Percentiles rank a stretch among this genome's conserved stretches.
phyloP scores from a whole-genome alignment of 2,329 filamentous ascomycete species.

The Cordyceps pruinosa region DNA sequence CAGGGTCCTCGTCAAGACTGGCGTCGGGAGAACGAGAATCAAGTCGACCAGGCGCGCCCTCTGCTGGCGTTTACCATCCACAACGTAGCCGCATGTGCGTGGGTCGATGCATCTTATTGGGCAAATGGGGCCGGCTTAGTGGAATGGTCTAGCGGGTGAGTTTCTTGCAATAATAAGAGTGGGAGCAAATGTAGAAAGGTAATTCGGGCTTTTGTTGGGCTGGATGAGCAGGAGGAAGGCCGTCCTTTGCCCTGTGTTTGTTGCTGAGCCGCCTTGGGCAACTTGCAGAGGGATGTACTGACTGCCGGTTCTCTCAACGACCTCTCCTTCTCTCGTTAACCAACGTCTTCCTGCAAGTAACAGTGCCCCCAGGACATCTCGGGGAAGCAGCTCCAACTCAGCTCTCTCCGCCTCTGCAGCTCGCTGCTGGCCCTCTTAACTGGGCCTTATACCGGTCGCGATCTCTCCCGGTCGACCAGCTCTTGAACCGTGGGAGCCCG shows the following conservation, averaged over 20 bases:
- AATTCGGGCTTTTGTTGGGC: conserved; percentile 4
- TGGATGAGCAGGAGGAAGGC: background rate
- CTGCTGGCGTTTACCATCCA: conserved; percentile 3
- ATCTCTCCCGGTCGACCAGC: conserved; percentile 3
- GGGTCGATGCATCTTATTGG: conserved; percentile 13
- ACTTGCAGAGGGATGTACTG: background rate
- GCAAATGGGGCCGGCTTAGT: conserved; percentile 8
- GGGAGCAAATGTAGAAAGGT: background rate
- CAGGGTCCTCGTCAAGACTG: background rate
- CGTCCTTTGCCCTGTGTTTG: background rate
- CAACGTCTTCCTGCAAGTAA: background rate
- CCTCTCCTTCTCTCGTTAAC: too few relatives aligned
- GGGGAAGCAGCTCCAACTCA: background rate
- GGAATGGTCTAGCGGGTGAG: background rate
- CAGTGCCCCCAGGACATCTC: background rate
- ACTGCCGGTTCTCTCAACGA: background rate
- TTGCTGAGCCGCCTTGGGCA: background rate
- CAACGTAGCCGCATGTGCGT: conserved; percentile 12
- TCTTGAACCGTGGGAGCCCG: conserved; percentile 9
- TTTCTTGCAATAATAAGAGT: background rate
- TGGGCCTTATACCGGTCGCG: background rate
- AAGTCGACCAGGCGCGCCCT: background rate
- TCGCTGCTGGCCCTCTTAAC: background rate
- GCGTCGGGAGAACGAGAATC: background rate
- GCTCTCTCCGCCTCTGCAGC: conserved; percentile 8